phyloP scores from a whole-genome alignment of 768 basidiomycete species.

The Mycena belliarum region DNA sequence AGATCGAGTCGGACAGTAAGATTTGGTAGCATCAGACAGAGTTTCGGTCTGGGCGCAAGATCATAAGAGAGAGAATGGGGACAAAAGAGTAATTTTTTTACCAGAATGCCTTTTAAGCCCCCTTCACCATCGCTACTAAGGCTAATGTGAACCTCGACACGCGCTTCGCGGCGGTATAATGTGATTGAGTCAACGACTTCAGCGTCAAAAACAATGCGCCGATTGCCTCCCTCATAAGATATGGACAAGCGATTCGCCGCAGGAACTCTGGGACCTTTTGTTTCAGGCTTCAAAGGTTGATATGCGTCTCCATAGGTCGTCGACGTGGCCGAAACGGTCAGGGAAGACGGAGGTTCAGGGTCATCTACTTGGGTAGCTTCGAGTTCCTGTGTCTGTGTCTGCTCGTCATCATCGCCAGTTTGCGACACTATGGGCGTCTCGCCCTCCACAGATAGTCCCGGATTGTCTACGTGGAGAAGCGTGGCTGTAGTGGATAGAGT shows the following conservation, averaged over 20 bases:
- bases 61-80: neutral
- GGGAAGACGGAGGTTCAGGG: slow-evolving; percentile 55
- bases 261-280: slow-evolving; percentile 48
- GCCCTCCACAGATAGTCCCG: slow-evolving; percentile 25
- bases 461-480: slow-evolving; percentile 46
- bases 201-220: slow-evolving; percentile 87
- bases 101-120: slow-evolving; percentile 73
- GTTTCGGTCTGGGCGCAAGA: slow-evolving; percentile 57
- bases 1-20: slow-evolving; percentile 62
- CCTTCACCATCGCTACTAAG: slow-evolving; percentile 56
- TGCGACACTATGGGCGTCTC: slow-evolving; percentile 26
- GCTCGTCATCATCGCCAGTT: slow-evolving; percentile 11
- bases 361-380: slow-evolving; percentile 18
- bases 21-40: slow-evolving; percentile 40
- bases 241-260: slow-evolving; percentile 91
- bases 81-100: slow-evolving; percentile 36
- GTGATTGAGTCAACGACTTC: slow-evolving; percentile 81
- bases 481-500: slow-evolving; percentile 54
- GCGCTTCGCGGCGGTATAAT: slow-evolving; percentile 79
- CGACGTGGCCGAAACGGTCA: slow-evolving; percentile 36
- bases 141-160: slow-evolving; percentile 78
- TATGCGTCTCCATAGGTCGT: slow-evolving; percentile 50
- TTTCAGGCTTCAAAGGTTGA: slow-evolving; percentile 33
- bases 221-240: slow-evolving; percentile 87
- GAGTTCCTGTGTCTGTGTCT: slow-evolving; percentile 17